Evolutionary conservation across 2,329 filamentous ascomycete genomes (phyloP).

Genomic region (Aspergillus fischeri): DNA sequence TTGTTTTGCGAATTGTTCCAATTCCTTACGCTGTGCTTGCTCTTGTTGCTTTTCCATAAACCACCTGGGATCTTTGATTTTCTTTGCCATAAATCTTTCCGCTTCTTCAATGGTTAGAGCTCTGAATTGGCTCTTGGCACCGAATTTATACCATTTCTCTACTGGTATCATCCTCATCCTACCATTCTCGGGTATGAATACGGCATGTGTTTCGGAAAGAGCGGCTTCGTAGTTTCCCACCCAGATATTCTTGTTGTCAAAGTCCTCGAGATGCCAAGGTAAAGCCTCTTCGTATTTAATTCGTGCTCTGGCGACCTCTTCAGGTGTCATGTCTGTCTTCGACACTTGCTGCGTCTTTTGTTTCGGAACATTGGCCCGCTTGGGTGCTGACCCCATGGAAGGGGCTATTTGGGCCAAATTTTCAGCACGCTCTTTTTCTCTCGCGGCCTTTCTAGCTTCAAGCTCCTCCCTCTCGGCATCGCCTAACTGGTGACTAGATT

Average conservation of each 20-base stretch:
- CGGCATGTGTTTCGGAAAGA: slow-evolving; percentile 73
- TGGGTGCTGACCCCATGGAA: slow-evolving; percentile 63
- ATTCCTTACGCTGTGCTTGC: slow-evolving; percentile 52
- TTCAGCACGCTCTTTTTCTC: slow-evolving; percentile 78
- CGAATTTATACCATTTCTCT: slow-evolving; percentile 85
- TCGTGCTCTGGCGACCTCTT: slow-evolving; percentile 64
- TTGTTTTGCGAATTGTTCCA: slow-evolving; percentile 51
- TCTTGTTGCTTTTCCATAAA: slow-evolving; percentile 62
- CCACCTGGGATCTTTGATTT: slow-evolving; percentile 73
- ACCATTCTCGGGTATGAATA: slow-evolving; percentile 69
- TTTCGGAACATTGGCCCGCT: slow-evolving; percentile 61
- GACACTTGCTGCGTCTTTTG: slow-evolving; percentile 87
- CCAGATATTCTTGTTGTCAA: slow-evolving; percentile 92
- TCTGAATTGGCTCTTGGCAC: slow-evolving; percentile 58
- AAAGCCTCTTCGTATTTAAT: slow-evolving; percentile 88
- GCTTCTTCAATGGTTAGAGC: slow-evolving; percentile 77
- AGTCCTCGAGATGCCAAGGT: slow-evolving; percentile 96
- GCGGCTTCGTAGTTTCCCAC: slow-evolving; percentile 86
- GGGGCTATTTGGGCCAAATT: slow-evolving; percentile 93
- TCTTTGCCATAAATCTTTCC: slow-evolving; percentile 76
- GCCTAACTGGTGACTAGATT: slow-evolving; percentile 51
- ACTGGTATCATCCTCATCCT: slow-evolving; percentile 83
- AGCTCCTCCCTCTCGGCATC: slow-evolving; percentile 61
- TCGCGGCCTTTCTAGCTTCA: slow-evolving; percentile 64
- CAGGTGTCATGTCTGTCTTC: slow-evolving; percentile 68